Base-by-base conservation (phyloP, 2,329 filamentous ascomycete species). In the Aspergillus ustus region DNA sequence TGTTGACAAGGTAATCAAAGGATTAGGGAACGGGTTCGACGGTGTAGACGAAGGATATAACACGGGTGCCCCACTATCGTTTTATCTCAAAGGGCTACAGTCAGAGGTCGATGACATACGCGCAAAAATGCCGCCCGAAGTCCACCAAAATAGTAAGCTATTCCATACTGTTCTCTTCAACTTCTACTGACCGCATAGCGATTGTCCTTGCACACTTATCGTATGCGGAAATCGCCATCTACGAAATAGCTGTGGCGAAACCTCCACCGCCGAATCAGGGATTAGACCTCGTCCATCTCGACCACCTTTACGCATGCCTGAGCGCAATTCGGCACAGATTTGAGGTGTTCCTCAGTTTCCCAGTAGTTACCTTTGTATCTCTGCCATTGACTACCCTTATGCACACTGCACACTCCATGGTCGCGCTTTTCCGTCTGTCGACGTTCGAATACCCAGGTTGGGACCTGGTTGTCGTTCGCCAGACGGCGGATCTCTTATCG, bases 371-470 rank as follows among this genome's bases (percentile, higher is more conserved):
- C 7, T 67, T 77, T 15, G 67, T 73, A 4, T 73, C 71, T 4
- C 59, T 76, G 8, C 73, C 79, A 0, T 75, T 81, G 44, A 62
- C 68, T 6, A 62, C 76, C 15, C 76, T 75, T 44, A 69, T 75
- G 7, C 72, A 76, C 48, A 64, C 80, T 5, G 74, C 74, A 2
- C 77, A 78, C 15, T 71, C 74, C 50, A 70, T 80, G 22, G 67
- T 78, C 7, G 67, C 73, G 2, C 67, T 82, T 7, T 81, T 80
- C 64, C 71, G 73, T 7, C 75, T 82, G 22, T 76, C 76, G 2
- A 76, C 73, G 0, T 70, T 76, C 3, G 78, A 81, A 7, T 75
- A 77, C 50, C 75, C 77, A 2, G 75, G 70, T 6, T 82, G 79
- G 80, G 79, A 82, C 59, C 77, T 74, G 57, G 71, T 74, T 4